Conservation (phyloP, 495 filamentous ascomycete genomes). For the Aspergillus heteromorphus region DNA sequence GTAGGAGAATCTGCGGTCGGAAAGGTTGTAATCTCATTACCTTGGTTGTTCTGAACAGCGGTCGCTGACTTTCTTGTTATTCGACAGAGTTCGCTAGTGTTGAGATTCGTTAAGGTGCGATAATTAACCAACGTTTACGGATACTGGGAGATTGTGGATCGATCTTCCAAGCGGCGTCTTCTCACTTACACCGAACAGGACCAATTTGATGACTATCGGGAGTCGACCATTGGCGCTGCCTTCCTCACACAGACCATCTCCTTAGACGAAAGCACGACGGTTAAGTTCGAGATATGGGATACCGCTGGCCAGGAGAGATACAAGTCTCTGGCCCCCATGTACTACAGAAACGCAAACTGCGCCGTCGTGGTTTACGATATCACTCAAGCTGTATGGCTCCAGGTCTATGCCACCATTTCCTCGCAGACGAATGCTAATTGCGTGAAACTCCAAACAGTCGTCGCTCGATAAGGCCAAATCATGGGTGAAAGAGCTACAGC, state of each 20-base stretch:
- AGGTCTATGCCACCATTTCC: constrained; percentile 2
- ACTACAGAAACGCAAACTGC: constrained; percentile 98
- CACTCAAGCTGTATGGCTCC: constrained; percentile 79
- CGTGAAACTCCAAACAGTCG: constrained; percentile 49
- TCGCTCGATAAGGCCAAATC: constrained; percentile 97
- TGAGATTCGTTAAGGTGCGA: constrained; percentile 93
- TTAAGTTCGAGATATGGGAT: constrained; percentile 99
- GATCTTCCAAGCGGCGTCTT: background rate
- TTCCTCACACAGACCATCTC: constrained; percentile 99
- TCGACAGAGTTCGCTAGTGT: constrained; percentile 83
- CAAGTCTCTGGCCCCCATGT: constrained; percentile 98
- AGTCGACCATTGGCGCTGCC: constrained; percentile 97
- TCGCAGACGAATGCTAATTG: constrained; percentile 4
- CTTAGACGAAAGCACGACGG: constrained; percentile 92
- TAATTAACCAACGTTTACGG: background rate
- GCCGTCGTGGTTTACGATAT: constrained; percentile 99
- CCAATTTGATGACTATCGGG: constrained; percentile 99
- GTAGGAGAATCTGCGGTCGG: constrained; percentile 96
- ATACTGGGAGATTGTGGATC: background rate
- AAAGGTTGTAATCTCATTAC: constrained; percentile 60
- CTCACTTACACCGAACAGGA: constrained; percentile 53
- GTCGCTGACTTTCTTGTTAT: constrained; percentile 28
- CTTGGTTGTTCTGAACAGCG: constrained; percentile 17
- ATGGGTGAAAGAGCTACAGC: constrained; percentile 98
- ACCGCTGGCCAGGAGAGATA: constrained; percentile 97